phyloP scores from a whole-genome alignment of 495 filamentous ascomycete species.

The Talaromyces borbonicus region DNA sequence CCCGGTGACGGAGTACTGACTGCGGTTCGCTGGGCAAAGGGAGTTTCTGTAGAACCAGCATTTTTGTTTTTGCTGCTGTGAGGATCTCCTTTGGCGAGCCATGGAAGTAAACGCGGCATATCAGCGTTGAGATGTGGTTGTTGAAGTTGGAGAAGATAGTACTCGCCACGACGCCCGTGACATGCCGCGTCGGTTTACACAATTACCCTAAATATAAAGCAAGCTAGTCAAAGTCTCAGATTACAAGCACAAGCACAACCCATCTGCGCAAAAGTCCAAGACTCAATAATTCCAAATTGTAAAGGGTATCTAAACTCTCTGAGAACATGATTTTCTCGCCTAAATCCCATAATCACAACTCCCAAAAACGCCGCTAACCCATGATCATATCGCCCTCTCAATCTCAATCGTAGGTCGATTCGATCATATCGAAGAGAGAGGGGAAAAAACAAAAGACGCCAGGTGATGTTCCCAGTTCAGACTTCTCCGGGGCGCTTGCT shows the following conservation, averaged over 20 bases:
- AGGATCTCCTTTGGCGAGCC: conserved; percentile 11
- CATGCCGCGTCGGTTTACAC: no score
- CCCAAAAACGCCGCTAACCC: conserved; percentile 1
- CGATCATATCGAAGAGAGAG: neutral
- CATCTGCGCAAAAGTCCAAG: neutral
- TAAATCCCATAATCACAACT: neutral
- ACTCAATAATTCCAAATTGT: neutral
- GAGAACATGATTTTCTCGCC: neutral
- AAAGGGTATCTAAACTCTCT: conserved; percentile 11
- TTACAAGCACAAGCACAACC: neutral
- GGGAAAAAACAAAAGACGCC: neutral
- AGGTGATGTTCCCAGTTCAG: conserved; percentile 15
- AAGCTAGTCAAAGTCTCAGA: no score
- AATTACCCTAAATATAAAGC: no score
- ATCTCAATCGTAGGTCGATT: neutral
- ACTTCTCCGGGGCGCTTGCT: conserved; percentile 72
- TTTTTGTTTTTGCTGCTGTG: no score
- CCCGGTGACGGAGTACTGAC: conserved; percentile 1
- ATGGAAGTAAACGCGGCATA: conserved; percentile 39
- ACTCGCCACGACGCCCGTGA: no score
- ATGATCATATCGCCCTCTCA: neutral
- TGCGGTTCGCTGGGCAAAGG: no score
- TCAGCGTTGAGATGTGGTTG: neutral
- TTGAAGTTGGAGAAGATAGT: neutral
- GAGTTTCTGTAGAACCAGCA: no score